A percentile compares a stretch with the other conserved stretches of the same genome.
Evolutionary conservation across 345 rosid genomes (phyloP).

Genomic region (Eucalyptus curtisii): DNA sequence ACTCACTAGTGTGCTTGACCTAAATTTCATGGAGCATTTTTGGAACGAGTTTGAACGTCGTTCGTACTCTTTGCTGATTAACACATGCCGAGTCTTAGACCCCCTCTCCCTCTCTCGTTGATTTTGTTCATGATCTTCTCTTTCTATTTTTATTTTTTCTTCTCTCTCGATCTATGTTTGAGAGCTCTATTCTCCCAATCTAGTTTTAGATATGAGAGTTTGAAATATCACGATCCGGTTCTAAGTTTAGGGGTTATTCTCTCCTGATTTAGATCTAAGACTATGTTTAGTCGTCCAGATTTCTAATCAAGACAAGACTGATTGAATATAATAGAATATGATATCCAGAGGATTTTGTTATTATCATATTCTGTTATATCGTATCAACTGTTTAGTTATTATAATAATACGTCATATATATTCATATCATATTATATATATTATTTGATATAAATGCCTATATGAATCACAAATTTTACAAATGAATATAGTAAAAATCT

Average conservation of each 20-base stretch:
- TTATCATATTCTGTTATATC: no score
- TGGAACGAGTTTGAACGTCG: not conserved
- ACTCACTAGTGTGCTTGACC: not conserved
- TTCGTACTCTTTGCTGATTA: not conserved
- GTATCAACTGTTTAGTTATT: no score
- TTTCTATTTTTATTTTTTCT: no score
- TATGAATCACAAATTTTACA: no score
- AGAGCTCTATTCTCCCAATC: accelerated
- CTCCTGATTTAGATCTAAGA: accelerated
- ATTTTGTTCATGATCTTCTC: not conserved
- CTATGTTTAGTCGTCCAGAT: accelerated
- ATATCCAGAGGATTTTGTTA: no score
- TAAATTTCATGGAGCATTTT: not conserved
- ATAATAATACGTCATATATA: accelerated
- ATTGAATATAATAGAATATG: no score
- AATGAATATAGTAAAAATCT: no score
- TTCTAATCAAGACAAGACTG: accelerated
- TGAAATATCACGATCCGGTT: accelerated
- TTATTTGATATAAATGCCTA: no score
- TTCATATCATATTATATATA: no score
- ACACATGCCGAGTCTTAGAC: not conserved
- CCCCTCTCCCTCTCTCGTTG: not conserved
- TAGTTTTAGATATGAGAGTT: not conserved
- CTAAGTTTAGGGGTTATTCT: no score
- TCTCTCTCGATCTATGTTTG: not conserved